A percentile compares a stretch with the other conserved stretches of the same genome.
Conservation (phyloP, 352 stramenopile genomes). For the Halophytophthora batemanensis region DNA sequence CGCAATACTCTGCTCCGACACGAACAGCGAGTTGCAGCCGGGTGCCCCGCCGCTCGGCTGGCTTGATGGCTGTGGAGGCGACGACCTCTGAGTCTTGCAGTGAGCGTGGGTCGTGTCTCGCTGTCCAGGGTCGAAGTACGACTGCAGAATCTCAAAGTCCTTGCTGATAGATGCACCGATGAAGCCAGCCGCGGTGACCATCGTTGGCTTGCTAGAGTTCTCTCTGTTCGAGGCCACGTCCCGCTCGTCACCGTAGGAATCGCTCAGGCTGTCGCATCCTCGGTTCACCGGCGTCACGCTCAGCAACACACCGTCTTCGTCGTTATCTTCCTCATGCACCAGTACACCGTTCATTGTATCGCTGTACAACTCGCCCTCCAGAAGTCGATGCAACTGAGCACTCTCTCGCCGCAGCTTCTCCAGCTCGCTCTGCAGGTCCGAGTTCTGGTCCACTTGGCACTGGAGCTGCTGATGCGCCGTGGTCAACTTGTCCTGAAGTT, state of each 20-base stretch:
- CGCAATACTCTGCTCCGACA: conserved; percentile 11
- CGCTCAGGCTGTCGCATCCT: conserved; percentile 17
- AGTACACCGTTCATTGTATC: conserved; percentile 56
- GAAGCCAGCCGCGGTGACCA: conserved; percentile 29
- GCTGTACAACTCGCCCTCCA: conserved; percentile 78
- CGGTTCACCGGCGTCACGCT: conserved; percentile 54
- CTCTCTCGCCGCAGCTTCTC: conserved; percentile 67
- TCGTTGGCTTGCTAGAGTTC: too few species aligned
- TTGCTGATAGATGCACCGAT: conserved; percentile 58
- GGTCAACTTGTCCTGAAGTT: conserved; percentile 67
- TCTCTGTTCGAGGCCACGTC: conserved; percentile 23
- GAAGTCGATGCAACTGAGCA: conserved; percentile 41
- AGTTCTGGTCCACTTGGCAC: conserved; percentile 70
- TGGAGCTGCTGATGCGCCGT: conserved; percentile 66
- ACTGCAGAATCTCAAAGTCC: conserved; percentile 74
- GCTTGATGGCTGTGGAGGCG: neutral
- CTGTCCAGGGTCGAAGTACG: conserved; percentile 60
- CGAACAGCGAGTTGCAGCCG: conserved; percentile 14
- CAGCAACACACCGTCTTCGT: conserved; percentile 72
- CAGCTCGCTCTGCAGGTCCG: conserved; percentile 64
- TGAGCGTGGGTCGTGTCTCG: conserved; percentile 3
- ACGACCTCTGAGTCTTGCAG: too few species aligned
- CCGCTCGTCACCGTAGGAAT: conserved; percentile 1
- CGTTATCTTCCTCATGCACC: conserved; percentile 73
- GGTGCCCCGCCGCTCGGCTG: conserved; percentile 1